Conservation (phyloP, 345 rosid genomes). For the Acer negundo region DNA sequence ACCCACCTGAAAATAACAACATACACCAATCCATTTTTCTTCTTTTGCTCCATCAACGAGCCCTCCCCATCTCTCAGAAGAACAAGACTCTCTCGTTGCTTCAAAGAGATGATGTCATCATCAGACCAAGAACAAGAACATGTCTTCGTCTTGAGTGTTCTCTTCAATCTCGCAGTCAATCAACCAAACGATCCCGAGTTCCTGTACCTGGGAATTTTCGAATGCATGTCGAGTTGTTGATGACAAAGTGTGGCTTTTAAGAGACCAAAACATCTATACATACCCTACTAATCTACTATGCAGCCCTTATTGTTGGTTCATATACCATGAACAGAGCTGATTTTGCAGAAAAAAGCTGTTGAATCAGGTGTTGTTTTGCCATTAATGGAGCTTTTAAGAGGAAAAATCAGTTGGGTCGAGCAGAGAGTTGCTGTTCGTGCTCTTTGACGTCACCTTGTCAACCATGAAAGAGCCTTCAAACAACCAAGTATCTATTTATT, state of each 20-base stretch:
- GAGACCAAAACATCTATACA: slow-evolving; percentile 74
- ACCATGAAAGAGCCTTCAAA: slow-evolving; percentile 57
- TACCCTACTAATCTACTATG: slow-evolving; percentile 75
- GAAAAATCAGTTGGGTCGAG: slow-evolving; percentile 84
- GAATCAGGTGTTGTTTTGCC: slow-evolving; percentile 57
- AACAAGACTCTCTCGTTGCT: slow-evolving; percentile 48
- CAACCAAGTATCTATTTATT: too few relatives aligned
- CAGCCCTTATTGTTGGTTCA: slow-evolving; percentile 84
- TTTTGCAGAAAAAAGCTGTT: slow-evolving; percentile 53
- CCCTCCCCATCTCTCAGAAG: slow-evolving; percentile 46
- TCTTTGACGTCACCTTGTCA: slow-evolving; percentile 59
- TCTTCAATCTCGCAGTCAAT: slow-evolving; percentile 72
- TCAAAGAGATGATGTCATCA: slow-evolving; percentile 56
- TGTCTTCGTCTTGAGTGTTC: slow-evolving; percentile 66
- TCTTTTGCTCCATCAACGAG: slow-evolving; percentile 78
- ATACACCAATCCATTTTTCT: slow-evolving; percentile 53
- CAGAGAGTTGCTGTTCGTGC: slow-evolving; percentile 82
- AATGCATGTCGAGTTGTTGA: slow-evolving; percentile 62
- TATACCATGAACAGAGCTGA: slow-evolving; percentile 64
- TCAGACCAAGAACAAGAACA: slow-evolving; percentile 50
- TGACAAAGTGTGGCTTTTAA: slow-evolving; percentile 60
- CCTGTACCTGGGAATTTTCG: slow-evolving; percentile 73
- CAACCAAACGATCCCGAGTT: slow-evolving; percentile 79
- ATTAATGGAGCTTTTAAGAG: slow-evolving; percentile 76
- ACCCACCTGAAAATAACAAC: slow-evolving; percentile 19